Conservation (phyloP, 768 basidiomycete genomes). For the Panaeolus papilionaceus region DNA sequence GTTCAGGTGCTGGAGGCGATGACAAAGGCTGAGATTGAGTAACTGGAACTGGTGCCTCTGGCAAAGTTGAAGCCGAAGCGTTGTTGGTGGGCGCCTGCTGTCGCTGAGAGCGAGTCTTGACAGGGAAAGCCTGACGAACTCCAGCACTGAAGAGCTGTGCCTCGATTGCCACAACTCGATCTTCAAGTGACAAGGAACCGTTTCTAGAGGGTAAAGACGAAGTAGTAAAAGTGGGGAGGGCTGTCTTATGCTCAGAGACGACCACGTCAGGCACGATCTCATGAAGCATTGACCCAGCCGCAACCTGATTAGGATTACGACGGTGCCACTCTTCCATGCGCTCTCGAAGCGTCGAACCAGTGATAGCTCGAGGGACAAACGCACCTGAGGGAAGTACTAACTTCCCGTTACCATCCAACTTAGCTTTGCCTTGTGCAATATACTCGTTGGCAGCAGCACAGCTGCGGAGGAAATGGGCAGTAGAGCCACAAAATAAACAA, state of each 20-base stretch:
- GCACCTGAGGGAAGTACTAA: too few relatives aligned
- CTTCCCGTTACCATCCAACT: too few relatives aligned
- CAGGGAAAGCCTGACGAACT: background rate
- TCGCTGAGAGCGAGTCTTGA: background rate
- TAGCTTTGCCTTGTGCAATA: too few relatives aligned
- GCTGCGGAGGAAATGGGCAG: too few relatives aligned
- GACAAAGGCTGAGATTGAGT: background rate
- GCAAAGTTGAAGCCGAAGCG: background rate
- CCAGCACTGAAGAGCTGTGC: background rate
- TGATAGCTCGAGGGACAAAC: background rate
- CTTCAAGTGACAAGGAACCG: background rate
- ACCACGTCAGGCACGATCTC: background rate
- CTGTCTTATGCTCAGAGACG: background rate
- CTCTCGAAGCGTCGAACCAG: background rate
- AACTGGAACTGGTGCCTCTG: conserved; percentile 1
- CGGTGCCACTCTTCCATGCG: conserved; percentile 6
- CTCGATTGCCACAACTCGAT: background rate
- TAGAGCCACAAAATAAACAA: too few relatives aligned
- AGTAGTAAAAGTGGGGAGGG: background rate
- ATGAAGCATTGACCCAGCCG: background rate
- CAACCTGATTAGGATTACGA: background rate
- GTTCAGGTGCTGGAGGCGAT: background rate
- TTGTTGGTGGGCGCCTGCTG: background rate
- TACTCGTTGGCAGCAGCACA: too few relatives aligned
- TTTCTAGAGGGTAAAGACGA: background rate